Evolutionary conservation across 345 rosid genomes (phyloP).

Genomic region (Aquilaria malaccensis): DNA sequence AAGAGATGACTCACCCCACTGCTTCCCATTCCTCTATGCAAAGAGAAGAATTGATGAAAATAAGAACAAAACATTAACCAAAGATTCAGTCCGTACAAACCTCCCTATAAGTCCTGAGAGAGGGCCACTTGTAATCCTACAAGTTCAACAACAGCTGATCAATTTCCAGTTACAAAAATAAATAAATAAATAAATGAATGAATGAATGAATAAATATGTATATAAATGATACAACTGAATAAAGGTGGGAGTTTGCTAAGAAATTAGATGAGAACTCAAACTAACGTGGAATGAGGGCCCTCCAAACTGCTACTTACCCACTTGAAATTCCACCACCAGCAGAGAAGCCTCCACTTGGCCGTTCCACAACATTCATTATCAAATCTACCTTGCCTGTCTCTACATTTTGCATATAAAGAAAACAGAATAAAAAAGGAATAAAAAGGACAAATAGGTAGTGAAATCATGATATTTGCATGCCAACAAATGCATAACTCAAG

Average conservation of each 20-base stretch:
- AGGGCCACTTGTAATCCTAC: slow-evolving; percentile 93
- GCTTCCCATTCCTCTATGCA: no score
- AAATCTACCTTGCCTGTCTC: slow-evolving; percentile 87
- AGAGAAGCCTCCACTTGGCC: slow-evolving; percentile 93
- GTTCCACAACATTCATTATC: slow-evolving; percentile 90
- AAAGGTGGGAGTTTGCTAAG: not conserved
- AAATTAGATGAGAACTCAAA: slow-evolving; percentile 2
- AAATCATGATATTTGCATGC: not conserved
- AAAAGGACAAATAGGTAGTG: not conserved
- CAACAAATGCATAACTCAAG: not conserved
- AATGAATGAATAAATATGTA: not conserved
- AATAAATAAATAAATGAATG: no score
- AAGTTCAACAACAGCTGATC: slow-evolving; percentile 16
- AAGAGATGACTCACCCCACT: no score
- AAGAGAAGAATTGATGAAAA: no score
- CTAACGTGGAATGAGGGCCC: slow-evolving; percentile 5
- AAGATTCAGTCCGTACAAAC: slow-evolving; percentile 18
- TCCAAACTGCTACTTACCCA: slow-evolving; percentile 45
- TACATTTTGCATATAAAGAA: slow-evolving; percentile 16
- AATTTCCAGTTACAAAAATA: no score
- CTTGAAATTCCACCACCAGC: slow-evolving; percentile 97
- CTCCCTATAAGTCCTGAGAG: slow-evolving; percentile 88
- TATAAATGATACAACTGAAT: slow-evolving; percentile 1
- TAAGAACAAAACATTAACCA: no score
- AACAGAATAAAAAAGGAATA: not conserved